Conservation (phyloP, 345 rosid genomes). For the Melaleuca quinquenervia region DNA sequence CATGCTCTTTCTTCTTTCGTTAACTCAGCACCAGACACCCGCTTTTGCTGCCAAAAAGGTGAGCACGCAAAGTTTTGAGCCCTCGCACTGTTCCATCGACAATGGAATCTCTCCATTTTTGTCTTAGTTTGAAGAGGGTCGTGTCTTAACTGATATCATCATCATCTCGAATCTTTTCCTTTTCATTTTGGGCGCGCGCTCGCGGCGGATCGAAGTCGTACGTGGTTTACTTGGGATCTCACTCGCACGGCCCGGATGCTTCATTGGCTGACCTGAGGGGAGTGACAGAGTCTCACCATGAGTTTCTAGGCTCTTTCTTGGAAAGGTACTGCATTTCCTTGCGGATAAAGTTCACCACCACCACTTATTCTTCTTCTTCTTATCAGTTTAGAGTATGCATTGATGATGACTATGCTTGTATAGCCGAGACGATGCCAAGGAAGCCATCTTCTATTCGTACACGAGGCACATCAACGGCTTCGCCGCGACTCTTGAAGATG, state of each 20-base stretch:
- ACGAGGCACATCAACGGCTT: constrained; percentile 75
- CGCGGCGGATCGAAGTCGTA: constrained; percentile 19
- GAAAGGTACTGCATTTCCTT: constrained; percentile 30
- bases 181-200: background rate
- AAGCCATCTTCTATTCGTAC: constrained; percentile 66
- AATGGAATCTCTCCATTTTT: background rate
- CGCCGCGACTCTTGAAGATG: constrained; percentile 54
- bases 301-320: constrained; percentile 57
- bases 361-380: background rate
- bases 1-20: constrained; percentile 10
- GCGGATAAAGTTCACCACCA: background rate
- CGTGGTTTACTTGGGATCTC: constrained; percentile 77
- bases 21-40: constrained; percentile 8
- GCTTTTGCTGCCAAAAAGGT: constrained; percentile 38
- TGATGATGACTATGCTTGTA: background rate
- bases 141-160: background rate
- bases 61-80: constrained; percentile 1
- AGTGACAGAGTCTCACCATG: constrained; percentile 42
- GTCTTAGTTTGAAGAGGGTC: background rate
- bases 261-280: constrained; percentile 20
- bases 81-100: background rate
- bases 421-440: constrained; percentile 39
- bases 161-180: background rate
- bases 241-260: constrained; percentile 30
- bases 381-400: background rate